phyloP scores from a whole-genome alignment of 495 filamentous ascomycete species.

The Penicillium ochrochloron region DNA sequence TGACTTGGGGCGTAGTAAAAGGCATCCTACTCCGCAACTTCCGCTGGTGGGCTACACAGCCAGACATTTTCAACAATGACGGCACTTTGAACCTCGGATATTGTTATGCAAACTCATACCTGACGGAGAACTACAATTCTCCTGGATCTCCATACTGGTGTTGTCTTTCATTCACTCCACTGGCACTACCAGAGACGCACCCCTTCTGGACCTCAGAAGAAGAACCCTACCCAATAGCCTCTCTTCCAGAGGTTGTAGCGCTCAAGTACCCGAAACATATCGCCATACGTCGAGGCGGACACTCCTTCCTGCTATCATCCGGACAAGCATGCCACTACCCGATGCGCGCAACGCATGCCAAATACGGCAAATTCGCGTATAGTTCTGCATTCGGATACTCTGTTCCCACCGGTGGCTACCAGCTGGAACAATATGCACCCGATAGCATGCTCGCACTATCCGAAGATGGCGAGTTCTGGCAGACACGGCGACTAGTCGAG shows the following conservation, averaged over 20 bases:
- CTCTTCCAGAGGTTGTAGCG: constrained; percentile 57
- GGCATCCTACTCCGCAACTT: constrained; percentile 74
- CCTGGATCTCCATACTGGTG: constrained; percentile 57
- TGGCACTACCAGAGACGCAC: constrained; percentile 42
- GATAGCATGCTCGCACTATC: constrained; percentile 76
- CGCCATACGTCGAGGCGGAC: constrained; percentile 59
- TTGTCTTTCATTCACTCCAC: constrained; percentile 71
- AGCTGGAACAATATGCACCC: constrained; percentile 74
- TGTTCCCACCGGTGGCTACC: constrained; percentile 74
- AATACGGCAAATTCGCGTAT: constrained; percentile 82
- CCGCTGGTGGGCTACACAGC: constrained; percentile 76
- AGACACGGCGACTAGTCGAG: constrained; percentile 64
- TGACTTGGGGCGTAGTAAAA: constrained; percentile 79
- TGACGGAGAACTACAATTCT: constrained; percentile 82
- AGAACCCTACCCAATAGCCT: constrained; percentile 58
- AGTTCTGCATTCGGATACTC: constrained; percentile 75
- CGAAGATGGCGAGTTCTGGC: constrained; percentile 82
- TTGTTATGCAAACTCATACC: constrained; percentile 74
- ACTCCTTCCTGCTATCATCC: constrained; percentile 73
- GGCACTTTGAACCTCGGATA: constrained; percentile 79
- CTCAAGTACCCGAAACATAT: constrained; percentile 75
- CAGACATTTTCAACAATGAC: constrained; percentile 71
- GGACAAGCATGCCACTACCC: constrained; percentile 81
- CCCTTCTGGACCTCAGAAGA: constrained; percentile 59
- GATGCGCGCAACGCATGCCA: constrained; percentile 77